Evolutionary conservation across 2,329 filamentous ascomycete species (phyloP), one percentile per base, ranked within the genome.

Genomic region (Exophiala spinifera): DNA sequence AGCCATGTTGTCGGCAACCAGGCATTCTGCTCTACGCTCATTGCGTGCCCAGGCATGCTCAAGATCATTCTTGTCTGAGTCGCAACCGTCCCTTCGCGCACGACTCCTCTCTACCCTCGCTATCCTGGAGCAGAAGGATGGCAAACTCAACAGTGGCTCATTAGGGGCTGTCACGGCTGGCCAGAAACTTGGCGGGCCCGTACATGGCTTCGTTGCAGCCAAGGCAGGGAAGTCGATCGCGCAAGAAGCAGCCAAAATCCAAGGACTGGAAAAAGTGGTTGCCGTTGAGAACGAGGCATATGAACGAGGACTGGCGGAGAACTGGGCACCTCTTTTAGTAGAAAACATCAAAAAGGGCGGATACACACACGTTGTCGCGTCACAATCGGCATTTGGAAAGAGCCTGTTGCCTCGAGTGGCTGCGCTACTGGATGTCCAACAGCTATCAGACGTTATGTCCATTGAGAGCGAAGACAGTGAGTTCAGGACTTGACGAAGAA

Each of bases 271-370:
- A 66, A 97, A 96, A 79, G 83, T 99, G 58, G 82, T 99, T 65
- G 85, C 84, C 39, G 86, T 97, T 17, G 89, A 96, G 61, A 97
- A 90, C 73, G 84, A 78, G 51, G 88, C 89, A 47, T 99, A 99
- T 69, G 91, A 97, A 67, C 95, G 91, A 89, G 90, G 91, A 46
- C 82, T 99, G 1, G 85, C 94, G 49, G 94, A 99, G 76, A 96
- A 89, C 78, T 97, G 83, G 69, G 94, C 92, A n/a, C 88, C 91
- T 52, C 79, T 99, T 44, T 79, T 99, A 37, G 88, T 91, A 48
- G 92, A 97, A 72, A 99, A 97, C 73, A 92, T 97, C 74, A 95
- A 95, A 77, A 94, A 94, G 70, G 91, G 89, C 57, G 89, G 86
- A 56, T 97, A 91, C 72, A 95, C 91, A 57, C 94, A 99, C 69